Conservation (phyloP, 257 asterid genomes). For the Scutellaria minor region DNA sequence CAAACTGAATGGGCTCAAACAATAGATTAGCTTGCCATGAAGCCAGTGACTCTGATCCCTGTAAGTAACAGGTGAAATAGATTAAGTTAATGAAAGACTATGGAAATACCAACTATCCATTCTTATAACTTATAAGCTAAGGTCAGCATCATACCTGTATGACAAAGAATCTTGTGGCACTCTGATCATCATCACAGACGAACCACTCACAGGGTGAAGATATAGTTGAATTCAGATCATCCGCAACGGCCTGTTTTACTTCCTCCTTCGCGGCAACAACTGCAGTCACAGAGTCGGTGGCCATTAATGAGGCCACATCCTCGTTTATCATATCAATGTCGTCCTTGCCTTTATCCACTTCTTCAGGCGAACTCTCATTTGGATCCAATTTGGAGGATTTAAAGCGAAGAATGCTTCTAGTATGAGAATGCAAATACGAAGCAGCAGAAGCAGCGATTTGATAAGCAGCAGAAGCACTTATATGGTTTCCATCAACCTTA, state of each 20-base stretch:
- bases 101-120: neutral
- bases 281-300: conserved; percentile 88
- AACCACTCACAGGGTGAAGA: conserved; percentile 98
- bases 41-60: conserved; percentile 95
- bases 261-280: conserved; percentile 99
- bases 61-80: conserved; percentile 14
- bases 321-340: conserved; percentile 41
- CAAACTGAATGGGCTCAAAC: conserved; percentile 89
- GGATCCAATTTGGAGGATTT: conserved; percentile 46
- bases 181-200: conserved; percentile 82
- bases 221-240: conserved; percentile 72
- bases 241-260: conserved; percentile 97
- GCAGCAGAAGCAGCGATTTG: conserved; percentile 96
- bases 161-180: conserved; percentile 78
- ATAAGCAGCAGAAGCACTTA: conserved; percentile 72
- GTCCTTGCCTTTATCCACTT: conserved; percentile 28
- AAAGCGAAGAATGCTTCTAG: conserved; percentile 71
- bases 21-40: conserved; percentile 98
- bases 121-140: neutral
- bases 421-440: conserved; percentile 85
- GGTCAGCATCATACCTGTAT: conserved; percentile 63
- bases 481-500: conserved; percentile 41
- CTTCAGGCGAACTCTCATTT: conserved; percentile 36
- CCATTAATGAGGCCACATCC: conserved; percentile 77
- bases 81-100: neutral